A percentile compares a stretch with the other conserved stretches of the same genome.
phyloP scores from a whole-genome alignment of 2,329 filamentous ascomycete genomes.

The Penicillium sp. region DNA sequence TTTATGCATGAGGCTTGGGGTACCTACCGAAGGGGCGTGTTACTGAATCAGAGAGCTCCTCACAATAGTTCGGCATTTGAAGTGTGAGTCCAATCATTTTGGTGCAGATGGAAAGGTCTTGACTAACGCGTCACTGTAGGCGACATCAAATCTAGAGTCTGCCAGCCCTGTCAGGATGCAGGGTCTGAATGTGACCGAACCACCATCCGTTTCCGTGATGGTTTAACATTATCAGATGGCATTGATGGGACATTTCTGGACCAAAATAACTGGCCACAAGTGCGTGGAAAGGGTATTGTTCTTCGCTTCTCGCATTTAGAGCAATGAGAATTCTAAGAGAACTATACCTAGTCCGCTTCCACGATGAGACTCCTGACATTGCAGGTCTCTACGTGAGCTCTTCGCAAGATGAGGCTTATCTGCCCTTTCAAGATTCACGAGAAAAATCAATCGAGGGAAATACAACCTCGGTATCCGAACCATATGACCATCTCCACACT shows the following conservation, averaged over 20 bases:
- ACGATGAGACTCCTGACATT: slow-evolving; percentile 32
- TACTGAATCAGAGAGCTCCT: neutral
- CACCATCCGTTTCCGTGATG: slow-evolving; percentile 33
- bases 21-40: neutral
- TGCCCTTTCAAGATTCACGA: neutral
- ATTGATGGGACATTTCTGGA: slow-evolving; percentile 26
- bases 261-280: slow-evolving; percentile 22
- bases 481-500: neutral
- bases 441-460: neutral
- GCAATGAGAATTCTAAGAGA: neutral
- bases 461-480: neutral
- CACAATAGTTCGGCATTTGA: slow-evolving; percentile 32
- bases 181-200: slow-evolving; percentile 27
- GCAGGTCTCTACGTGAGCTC: slow-evolving; percentile 22
- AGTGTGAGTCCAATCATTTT: slow-evolving; percentile 21
- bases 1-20: neutral
- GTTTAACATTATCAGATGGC: slow-evolving; percentile 23
- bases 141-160: slow-evolving; percentile 24
- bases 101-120: neutral
- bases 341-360: slow-evolving; percentile 30
- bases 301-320: neutral
- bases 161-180: slow-evolving; percentile 28
- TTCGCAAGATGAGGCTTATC: neutral
- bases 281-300: slow-evolving; percentile 25
- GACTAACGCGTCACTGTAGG: slow-evolving; percentile 22